Percentiles rank a stretch among this genome's conserved stretches.
phyloP scores from a whole-genome alignment of 2,329 filamentous ascomycete genomes.

The Alternaria triticimaculans region DNA sequence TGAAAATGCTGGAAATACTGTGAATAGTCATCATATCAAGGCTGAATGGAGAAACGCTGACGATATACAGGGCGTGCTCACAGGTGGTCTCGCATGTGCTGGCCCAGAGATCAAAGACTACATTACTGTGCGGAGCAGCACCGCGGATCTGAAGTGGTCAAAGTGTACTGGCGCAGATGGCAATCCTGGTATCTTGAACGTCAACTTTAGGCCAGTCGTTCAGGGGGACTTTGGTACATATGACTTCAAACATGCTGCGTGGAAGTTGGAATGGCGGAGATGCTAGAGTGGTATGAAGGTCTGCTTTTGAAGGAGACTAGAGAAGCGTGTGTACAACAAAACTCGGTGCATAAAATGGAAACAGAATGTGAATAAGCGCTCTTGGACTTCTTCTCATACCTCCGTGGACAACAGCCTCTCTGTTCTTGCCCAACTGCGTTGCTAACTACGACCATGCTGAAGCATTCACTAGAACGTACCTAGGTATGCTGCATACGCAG shows the following conservation, averaged over 20 bases:
- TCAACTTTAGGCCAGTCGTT: conserved; percentile 39
- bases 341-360: not conserved
- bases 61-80: conserved; percentile 25
- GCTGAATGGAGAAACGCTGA: not conserved
- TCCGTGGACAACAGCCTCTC: not conserved
- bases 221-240: conserved; percentile 35
- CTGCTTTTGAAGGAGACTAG: not conserved
- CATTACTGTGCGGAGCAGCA: conserved; percentile 31
- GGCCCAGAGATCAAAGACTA: conserved; percentile 37
- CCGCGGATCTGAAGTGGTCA: conserved; percentile 35
- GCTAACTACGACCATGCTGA: not conserved
- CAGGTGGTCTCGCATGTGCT: conserved; percentile 25
- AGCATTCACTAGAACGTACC: not conserved
- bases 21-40: conserved; percentile 16
- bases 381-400: not conserved
- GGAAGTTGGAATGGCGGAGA: conserved; percentile 38
- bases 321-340: not conserved
- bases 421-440: not conserved
- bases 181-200: conserved; percentile 39
- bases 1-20: conserved; percentile 37
- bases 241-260: conserved; percentile 37
- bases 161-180: conserved; percentile 37
- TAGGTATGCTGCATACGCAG: not conserved
- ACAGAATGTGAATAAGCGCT: not conserved
- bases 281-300: conserved; percentile 21